A percentile compares a stretch with the other conserved stretches of the same genome.
phyloP scores from a whole-genome alignment of 2,329 filamentous ascomycete species.

The Alternaria rosae region DNA sequence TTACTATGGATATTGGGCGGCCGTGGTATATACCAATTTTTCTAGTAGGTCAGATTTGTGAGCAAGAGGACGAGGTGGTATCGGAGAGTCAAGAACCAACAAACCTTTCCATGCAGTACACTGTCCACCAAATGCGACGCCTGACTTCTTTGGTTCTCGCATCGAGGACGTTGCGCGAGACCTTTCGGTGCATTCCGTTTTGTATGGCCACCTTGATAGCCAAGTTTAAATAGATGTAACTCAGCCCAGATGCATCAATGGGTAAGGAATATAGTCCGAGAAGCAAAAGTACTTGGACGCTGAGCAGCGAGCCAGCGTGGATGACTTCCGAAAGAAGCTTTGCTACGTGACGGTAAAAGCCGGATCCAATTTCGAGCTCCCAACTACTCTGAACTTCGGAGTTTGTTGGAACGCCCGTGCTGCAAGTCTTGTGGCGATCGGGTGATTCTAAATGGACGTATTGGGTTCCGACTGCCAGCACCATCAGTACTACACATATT shows the following conservation, averaged over 20 bases:
- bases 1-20: constrained; percentile 17
- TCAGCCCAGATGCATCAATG: constrained; percentile 63
- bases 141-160: constrained; percentile 15
- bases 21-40: constrained; percentile 24
- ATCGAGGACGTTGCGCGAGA: constrained; percentile 7
- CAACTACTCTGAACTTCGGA: constrained; percentile 5
- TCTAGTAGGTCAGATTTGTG: background rate
- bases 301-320: constrained; percentile 63
- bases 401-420: background rate
- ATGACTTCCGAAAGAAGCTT: constrained; percentile 65
- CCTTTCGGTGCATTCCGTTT: constrained; percentile 65
- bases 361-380: constrained; percentile 17
- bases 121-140: constrained; percentile 23
- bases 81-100: background rate
- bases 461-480: constrained; percentile 54
- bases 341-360: constrained; percentile 61
- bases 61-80: background rate
- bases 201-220: constrained; percentile 66
- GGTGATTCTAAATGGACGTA: constrained; percentile 35
- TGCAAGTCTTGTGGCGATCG: background rate
- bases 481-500: constrained; percentile 52
- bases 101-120: constrained; percentile 24
- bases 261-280: constrained; percentile 65
- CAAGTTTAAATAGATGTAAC: constrained; percentile 65
- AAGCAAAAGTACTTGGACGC: constrained; percentile 65